Base-by-base conservation (phyloP, 2,329 filamentous ascomycete species). In the Tolypocladium paradoxum region DNA sequence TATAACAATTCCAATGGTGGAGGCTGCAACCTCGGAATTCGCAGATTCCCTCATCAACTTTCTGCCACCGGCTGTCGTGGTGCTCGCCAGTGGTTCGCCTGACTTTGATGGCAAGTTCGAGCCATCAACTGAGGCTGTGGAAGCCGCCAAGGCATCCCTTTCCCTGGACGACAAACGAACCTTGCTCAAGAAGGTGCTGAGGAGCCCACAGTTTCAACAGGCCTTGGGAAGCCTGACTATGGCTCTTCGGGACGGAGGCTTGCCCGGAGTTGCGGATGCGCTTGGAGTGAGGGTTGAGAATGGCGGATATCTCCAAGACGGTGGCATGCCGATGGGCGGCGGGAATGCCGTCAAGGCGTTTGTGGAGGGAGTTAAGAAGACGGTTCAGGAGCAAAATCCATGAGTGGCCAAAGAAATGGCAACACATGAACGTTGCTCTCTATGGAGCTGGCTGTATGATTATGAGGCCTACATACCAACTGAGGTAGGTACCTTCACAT, bases 291-390 rank as follows among this genome's bases (percentile, higher is more conserved):
- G 83, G 60, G 82, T 99, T 22, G 80, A 86, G 64, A 90, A 96
- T 65, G 87, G 87, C n/a, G 92, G 92, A 4, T 87, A 88, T 58
- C 78, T 95, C 63, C 79, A 78, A 56, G 84, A 87, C 53, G 85
- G 88, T 6, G 86, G 82, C 50, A 84, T 96, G 74, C 91, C 92
- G 2, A 70, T 96, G 47, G 92, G 91, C 45, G 91, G 91, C 51
- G 88, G 87, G 6, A 86, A 93, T 61, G 92, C 92, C 14, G 84
- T 99, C 2, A 86, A 95, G 72, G 88, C 88, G 4, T 99, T 99
- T 70, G 78, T 99, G 24, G 82, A 95, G 53, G 93, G 92, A 3
- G 84, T 96, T 48, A 93, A 87, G 77, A 85, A 82, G 72, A 84
- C 82, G 6, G 86, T 90, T 0, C 78, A 88, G 70, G 79, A 86